Percentiles rank a stretch among this genome's conserved stretches.
Evolutionary conservation across 2,329 filamentous ascomycete genomes (phyloP).

Genomic region (Pseudonectria foliicola): DNA sequence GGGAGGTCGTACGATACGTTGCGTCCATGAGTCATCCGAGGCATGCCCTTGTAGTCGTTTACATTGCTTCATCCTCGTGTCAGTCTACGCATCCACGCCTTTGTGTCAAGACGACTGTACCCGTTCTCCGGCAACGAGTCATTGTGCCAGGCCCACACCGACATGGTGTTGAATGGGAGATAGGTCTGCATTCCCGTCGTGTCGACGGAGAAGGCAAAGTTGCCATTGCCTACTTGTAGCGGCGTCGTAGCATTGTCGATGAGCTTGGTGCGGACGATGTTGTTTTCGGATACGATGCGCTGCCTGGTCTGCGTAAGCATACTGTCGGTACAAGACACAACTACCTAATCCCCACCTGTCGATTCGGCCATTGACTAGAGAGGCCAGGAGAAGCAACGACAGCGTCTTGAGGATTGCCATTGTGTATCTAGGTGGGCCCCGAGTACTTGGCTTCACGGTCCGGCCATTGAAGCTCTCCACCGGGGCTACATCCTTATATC

Average conservation of each 20-base stretch:
- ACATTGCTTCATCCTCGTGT: background rate
- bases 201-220: slow-evolving; percentile 42
- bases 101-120: background rate
- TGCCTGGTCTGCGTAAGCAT: slow-evolving; percentile 7
- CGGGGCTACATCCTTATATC: too few relatives aligned
- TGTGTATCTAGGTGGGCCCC: too few relatives aligned
- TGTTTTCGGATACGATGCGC: slow-evolving; percentile 14
- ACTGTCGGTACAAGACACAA: too few relatives aligned
- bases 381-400: too few relatives aligned
- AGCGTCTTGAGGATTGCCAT: too few relatives aligned
- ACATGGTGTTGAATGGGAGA: slow-evolving; percentile 39
- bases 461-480: too few relatives aligned
- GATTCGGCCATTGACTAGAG: too few relatives aligned
- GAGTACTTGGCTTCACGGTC: too few relatives aligned
- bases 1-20: slow-evolving; percentile 33
- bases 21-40: slow-evolving; percentile 27
- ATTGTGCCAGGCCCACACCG: slow-evolving; percentile 44
- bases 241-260: slow-evolving; percentile 36
- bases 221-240: slow-evolving; percentile 43
- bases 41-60: slow-evolving; percentile 27
- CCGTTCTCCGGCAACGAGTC: slow-evolving; percentile 35
- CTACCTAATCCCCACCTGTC: too few relatives aligned
- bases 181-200: slow-evolving; percentile 39
- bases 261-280: slow-evolving; percentile 15
- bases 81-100: too few relatives aligned